Conservation (phyloP, 192 early-diverging fungal species). For the Endogone sp. region DNA sequence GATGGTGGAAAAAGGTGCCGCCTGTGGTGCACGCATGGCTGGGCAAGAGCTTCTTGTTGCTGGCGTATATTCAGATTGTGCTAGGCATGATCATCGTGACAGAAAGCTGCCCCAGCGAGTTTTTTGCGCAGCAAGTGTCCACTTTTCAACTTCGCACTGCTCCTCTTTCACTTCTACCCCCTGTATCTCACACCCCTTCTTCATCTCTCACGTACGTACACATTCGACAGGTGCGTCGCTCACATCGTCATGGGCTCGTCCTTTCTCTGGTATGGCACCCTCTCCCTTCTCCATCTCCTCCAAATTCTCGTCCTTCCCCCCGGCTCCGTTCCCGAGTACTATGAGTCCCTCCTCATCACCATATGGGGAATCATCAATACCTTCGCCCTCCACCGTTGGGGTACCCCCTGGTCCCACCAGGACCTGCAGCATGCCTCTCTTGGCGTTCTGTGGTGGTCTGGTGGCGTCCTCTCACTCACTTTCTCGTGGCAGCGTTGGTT, state of each 20-base stretch:
- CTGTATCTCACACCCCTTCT: not conserved
- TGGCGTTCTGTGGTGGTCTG: slow-evolving; percentile 39
- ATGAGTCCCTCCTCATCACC: slow-evolving; percentile 33
- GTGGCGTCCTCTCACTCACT: slow-evolving; percentile 34
- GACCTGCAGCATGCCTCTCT: slow-evolving; percentile 25
- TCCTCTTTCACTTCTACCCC: not conserved
- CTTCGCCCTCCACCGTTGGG: slow-evolving; percentile 33
- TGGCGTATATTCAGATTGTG: slow-evolving; percentile 31
- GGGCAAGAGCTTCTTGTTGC: slow-evolving; percentile 18
- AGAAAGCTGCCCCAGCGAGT: slow-evolving; percentile 24
- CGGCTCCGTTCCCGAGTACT: slow-evolving; percentile 31
- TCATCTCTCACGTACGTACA: not conserved
- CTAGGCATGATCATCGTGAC: slow-evolving; percentile 25
- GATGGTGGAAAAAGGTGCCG: slow-evolving; percentile 2
- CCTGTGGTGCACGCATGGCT: slow-evolving; percentile 24
- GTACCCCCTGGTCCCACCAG: slow-evolving; percentile 36
- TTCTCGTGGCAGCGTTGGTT: slow-evolving; percentile 27
- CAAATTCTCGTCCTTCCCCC: slow-evolving; percentile 28
- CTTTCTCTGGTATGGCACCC: slow-evolving; percentile 38
- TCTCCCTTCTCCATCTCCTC: slow-evolving; percentile 38
- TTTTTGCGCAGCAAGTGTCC: not conserved
- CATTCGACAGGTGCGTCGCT: not conserved
- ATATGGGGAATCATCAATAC: slow-evolving; percentile 41
- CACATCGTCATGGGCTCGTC: slow-evolving; percentile 38
- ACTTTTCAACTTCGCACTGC: not conserved